Evolutionary conservation across 768 basidiomycete genomes (phyloP).

Genomic region (Tephrocybe sp.): DNA sequence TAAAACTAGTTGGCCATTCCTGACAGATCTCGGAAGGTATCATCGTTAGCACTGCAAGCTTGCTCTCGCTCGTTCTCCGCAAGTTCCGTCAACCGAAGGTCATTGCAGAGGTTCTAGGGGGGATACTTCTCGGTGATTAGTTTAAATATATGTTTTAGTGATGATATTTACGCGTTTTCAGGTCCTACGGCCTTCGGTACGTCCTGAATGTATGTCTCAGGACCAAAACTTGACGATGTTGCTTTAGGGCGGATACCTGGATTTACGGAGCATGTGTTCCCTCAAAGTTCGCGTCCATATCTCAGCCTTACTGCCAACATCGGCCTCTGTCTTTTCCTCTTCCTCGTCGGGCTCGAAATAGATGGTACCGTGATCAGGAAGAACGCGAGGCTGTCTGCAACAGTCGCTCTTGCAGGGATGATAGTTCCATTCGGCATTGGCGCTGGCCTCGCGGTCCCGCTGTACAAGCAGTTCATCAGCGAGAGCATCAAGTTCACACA

Average conservation of each 20-base stretch:
- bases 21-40: slow-evolving; percentile 48
- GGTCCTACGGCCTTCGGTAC: slow-evolving; percentile 51
- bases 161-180: slow-evolving; percentile 19
- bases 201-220: background rate
- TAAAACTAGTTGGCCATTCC: background rate
- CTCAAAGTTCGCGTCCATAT: slow-evolving; percentile 65
- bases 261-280: slow-evolving; percentile 87
- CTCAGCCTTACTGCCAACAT: slow-evolving; percentile 88
- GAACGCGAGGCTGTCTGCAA: slow-evolving; percentile 64
- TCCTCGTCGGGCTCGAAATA: slow-evolving; percentile 92
- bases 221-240: background rate
- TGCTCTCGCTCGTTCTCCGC: slow-evolving; percentile 71
- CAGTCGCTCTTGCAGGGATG: slow-evolving; percentile 84
- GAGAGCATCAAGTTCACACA: slow-evolving; percentile 70
- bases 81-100: slow-evolving; percentile 84
- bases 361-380: slow-evolving; percentile 77
- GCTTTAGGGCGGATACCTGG: slow-evolving; percentile 74
- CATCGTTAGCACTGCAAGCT: slow-evolving; percentile 78
- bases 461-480: slow-evolving; percentile 79
- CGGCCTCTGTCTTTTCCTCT: slow-evolving; percentile 85
- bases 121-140: slow-evolving; percentile 75
- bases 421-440: slow-evolving; percentile 87
- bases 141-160: slow-evolving; percentile 42
- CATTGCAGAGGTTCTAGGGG: slow-evolving; percentile 82
- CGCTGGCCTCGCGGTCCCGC: slow-evolving; percentile 55